phyloP scores from a whole-genome alignment of 2,329 filamentous ascomycete species.

The Claviceps africana region DNA sequence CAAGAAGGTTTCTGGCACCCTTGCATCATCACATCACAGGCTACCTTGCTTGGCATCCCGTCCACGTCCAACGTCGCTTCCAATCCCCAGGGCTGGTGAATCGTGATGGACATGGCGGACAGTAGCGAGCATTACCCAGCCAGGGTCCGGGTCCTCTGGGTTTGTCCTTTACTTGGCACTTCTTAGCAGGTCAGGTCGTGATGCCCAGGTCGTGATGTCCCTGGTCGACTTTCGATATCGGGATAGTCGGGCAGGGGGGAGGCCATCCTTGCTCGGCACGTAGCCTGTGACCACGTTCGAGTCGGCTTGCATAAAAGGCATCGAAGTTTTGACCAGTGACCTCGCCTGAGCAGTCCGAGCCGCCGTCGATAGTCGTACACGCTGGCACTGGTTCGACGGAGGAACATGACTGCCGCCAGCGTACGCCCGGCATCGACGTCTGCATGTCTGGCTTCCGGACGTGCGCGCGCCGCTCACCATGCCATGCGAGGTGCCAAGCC shows the following conservation, averaged over 20 bases:
- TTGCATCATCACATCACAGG: too few relatives aligned
- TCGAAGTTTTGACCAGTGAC: not conserved
- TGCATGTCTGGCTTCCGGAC: not conserved
- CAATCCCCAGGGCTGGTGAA: too few relatives aligned
- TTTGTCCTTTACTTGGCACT: too few relatives aligned
- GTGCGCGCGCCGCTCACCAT: not conserved
- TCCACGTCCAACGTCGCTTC: too few relatives aligned
- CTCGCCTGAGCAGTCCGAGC: not conserved
- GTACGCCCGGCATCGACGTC: not conserved
- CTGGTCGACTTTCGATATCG: not conserved
- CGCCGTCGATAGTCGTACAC: not conserved
- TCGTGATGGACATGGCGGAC: not conserved
- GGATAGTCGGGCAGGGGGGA: not conserved
- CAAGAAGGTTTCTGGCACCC: too few relatives aligned
- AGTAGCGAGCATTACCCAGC: not conserved
- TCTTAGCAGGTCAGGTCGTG: too few relatives aligned
- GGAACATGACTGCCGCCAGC: not conserved
- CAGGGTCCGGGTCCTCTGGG: too few relatives aligned
- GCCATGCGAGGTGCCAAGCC: too few relatives aligned
- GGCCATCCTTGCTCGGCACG: not conserved
- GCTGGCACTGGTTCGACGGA: not conserved
- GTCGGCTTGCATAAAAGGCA: not conserved
- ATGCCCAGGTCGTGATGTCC: not conserved
- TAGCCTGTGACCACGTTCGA: not conserved
- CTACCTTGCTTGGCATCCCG: too few relatives aligned